phyloP scores from a whole-genome alignment of 768 basidiomycete genomes.

The Tylopilus felleus region DNA sequence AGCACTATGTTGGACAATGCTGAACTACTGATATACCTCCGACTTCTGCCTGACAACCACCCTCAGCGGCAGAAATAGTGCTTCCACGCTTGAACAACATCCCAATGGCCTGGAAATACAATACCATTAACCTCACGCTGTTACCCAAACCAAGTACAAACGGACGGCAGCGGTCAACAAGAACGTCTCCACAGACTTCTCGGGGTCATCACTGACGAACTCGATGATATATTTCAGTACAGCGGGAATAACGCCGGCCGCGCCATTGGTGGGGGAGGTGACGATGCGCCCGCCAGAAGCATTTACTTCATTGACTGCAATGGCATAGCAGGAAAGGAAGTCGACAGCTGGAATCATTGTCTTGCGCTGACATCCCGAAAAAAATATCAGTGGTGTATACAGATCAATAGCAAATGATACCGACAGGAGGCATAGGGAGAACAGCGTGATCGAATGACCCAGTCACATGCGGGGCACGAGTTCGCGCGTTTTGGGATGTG shows the following conservation, averaged over 20 bases:
- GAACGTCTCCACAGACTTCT: slow-evolving; percentile 86
- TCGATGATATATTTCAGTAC: slow-evolving; percentile 88
- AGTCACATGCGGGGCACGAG: slow-evolving; percentile 46
- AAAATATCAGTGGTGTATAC: not conserved
- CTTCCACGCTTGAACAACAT: slow-evolving; percentile 98
- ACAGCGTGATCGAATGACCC: slow-evolving; percentile 80
- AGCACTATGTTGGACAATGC: not conserved
- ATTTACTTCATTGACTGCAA: slow-evolving; percentile 94
- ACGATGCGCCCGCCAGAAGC: slow-evolving; percentile 92
- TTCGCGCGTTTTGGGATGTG: not conserved
- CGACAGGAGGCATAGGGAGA: slow-evolving; percentile 77
- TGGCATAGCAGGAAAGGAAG: slow-evolving; percentile 90
- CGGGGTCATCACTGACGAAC: slow-evolving; percentile 89
- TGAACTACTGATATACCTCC: slow-evolving; percentile 53
- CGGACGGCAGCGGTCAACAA: slow-evolving; percentile 81
- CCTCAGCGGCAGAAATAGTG: slow-evolving; percentile 94
- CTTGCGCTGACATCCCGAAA: slow-evolving; percentile 49
- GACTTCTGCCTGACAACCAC: slow-evolving; percentile 93
- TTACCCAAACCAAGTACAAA: slow-evolving; percentile 7
- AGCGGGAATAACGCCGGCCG: slow-evolving; percentile 90
- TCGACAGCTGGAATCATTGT: slow-evolving; percentile 92
- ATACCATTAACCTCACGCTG: slow-evolving; percentile 6
- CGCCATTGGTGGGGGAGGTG: slow-evolving; percentile 92
- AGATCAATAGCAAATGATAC: slow-evolving; percentile 25
- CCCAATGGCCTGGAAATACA: slow-evolving; percentile 63